Evolutionary conservation across 306 rosid genomes (phyloP), one percentile per base, ranked within the genome.

Genomic region (Quercus dentata): DNA sequence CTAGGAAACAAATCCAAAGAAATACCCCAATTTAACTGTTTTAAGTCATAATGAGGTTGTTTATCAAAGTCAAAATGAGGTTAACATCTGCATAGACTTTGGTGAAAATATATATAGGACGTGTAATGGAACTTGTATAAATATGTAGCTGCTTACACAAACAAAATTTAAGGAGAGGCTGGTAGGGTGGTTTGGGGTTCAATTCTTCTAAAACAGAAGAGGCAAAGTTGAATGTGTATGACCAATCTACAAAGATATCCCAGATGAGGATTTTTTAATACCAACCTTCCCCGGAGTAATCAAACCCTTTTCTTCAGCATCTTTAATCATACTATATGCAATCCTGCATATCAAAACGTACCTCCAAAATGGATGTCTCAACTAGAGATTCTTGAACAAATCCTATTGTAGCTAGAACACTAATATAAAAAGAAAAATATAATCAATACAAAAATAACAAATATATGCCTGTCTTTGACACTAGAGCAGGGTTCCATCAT

Each of bases 211-310:
- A 21, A 13, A 58, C 46, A 77, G 56, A 55, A 12, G 25, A 7
- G 46, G 46, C 46, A 38, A 38, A 38, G 46, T 38, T 38, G 46
- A 38, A 38, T 38, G 7, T 7, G 46, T 38, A 38, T 38, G 10
- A 38, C 11, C 46, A 38, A 38, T 38, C 46, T 7, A 38, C 46
- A 38, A 38, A 38, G 11, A 7, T 7, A 38, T 7, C 11, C 46
- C 46, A 38, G 46, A 38, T 28, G 74, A 31, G 25, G 7, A 21
- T 23, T 19, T 62, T 30, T 69, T 59, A 41, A 44, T 51, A 56
- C 85, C 52, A 82, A 88, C 97, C 97, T 94, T 92, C 70, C 97
- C 97, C 11, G 94, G 97, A 7, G 92, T 86, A 69, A 94, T 90
- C 14, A 92, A 81, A 41, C 97, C 95, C 76, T 88, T 91, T 17